A percentile compares a stretch with the other conserved stretches of the same genome.
phyloP scores from a whole-genome alignment of 1,139 yeast genomes.

The Kodamaea alishanica region DNA sequence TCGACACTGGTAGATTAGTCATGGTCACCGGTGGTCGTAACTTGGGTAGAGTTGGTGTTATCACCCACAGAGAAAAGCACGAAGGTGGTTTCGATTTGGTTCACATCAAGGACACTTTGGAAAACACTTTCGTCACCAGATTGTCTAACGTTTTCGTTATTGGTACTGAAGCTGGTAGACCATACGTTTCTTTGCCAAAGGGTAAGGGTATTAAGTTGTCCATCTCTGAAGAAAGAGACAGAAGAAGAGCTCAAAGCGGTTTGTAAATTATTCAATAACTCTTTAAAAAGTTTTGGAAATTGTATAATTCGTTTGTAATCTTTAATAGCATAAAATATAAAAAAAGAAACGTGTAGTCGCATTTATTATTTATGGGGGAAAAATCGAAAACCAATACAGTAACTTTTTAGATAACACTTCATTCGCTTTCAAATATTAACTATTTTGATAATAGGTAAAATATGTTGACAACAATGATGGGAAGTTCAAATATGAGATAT shows the following conservation, averaged over 20 bases:
- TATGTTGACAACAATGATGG: no score
- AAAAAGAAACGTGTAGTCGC: neutral
- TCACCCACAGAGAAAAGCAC: constrained; percentile 98
- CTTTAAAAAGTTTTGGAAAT: constrained; percentile 1
- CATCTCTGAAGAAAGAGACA: constrained; percentile 99
- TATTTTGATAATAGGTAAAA: neutral
- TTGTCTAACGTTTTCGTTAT: constrained; percentile 93
- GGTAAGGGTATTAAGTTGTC: constrained; percentile 99
- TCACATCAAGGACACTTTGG: constrained; percentile 96
- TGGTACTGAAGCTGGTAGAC: constrained; percentile 94
- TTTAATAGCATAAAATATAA: neutral
- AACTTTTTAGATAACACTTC: neutral
- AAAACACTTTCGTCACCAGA: constrained; percentile 98
- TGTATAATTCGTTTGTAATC: neutral
- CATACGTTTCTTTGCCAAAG: constrained; percentile 97
- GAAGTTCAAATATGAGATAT: no score
- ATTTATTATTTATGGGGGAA: neutral
- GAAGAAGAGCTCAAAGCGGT: constrained; percentile 79
- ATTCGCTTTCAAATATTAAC: neutral
- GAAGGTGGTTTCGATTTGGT: constrained; percentile 99
- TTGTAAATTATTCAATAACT: constrained; percentile 26
- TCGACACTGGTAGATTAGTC: constrained; percentile 92
- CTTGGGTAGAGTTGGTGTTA: constrained; percentile 99
- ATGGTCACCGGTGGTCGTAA: constrained; percentile 99
- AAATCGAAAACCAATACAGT: neutral